phyloP scores from a whole-genome alignment of 805 yeast species.

The Barnettozyma siamensis region DNA sequence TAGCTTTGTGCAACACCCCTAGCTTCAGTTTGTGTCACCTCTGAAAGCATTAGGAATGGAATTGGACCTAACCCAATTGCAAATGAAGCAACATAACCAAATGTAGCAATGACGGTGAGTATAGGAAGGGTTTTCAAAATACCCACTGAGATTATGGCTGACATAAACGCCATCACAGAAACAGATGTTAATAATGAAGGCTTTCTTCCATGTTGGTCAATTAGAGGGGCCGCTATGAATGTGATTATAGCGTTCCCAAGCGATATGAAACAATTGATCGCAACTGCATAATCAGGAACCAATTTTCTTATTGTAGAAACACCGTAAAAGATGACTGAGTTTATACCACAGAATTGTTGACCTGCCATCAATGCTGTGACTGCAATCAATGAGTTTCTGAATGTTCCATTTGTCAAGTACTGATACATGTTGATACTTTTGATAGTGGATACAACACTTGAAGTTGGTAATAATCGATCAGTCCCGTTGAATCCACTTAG shows the following conservation, averaged over 20 bases:
- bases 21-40: slow-evolving; percentile 77
- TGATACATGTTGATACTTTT: slow-evolving; percentile 25
- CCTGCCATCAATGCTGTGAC: slow-evolving; percentile 71
- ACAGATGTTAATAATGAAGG: slow-evolving; percentile 66
- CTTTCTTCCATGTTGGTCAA: slow-evolving; percentile 74
- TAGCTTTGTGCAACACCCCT: slow-evolving; percentile 86
- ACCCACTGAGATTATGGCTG: slow-evolving; percentile 62
- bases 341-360: slow-evolving; percentile 93
- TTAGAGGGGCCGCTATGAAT: slow-evolving; percentile 60
- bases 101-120: slow-evolving; percentile 57
- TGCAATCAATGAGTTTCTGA: slow-evolving; percentile 52
- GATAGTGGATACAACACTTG: neutral
- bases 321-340: slow-evolving; percentile 89
- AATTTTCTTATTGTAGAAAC: slow-evolving; percentile 71
- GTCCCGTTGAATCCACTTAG: neutral
- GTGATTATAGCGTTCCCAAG: slow-evolving; percentile 71
- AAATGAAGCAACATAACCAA: slow-evolving; percentile 73
- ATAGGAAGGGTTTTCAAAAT: slow-evolving; percentile 43
- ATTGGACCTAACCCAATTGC: slow-evolving; percentile 95
- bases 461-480: slow-evolving; percentile 6
- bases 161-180: slow-evolving; percentile 57
- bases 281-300: slow-evolving; percentile 65
- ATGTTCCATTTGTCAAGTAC: slow-evolving; percentile 49
- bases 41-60: slow-evolving; percentile 84
- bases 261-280: slow-evolving; percentile 73